These are phyloP conservation scores for Annulohypoxylon bovei DNA, from an alignment of 495 filamentous ascomycete genomes.

Conservation along the genomic window DNA sequence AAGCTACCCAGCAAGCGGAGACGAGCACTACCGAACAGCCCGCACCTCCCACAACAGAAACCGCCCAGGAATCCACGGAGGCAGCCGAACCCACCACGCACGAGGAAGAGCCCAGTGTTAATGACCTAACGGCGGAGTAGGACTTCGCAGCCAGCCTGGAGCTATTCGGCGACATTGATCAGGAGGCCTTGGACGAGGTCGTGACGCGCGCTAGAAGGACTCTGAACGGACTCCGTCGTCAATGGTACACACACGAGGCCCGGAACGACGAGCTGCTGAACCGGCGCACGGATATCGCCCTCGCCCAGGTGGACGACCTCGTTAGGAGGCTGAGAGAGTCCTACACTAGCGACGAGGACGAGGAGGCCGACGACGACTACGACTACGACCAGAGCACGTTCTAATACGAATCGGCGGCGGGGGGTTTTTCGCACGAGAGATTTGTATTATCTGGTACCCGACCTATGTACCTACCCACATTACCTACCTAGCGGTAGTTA, in stretches of 20 bases:
- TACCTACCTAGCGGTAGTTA: not conserved
- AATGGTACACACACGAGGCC: not conserved
- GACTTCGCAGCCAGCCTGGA: conserved; percentile 38
- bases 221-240: conserved; percentile 14
- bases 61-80: conserved; percentile 29
- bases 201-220: conserved; percentile 3
- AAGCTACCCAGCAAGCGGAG: conserved; percentile 13
- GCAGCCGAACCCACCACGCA: conserved; percentile 10
- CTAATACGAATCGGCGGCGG: not conserved
- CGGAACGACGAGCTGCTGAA: conserved; percentile 13
- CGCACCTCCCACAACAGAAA: conserved; percentile 9
- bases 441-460: not conserved
- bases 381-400: conserved; percentile 10
- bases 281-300: conserved; percentile 20
- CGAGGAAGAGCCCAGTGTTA: conserved; percentile 25
- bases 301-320: conserved; percentile 22
- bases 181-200: not conserved
- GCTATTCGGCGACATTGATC: conserved; percentile 25
- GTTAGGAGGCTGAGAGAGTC: conserved; percentile 1
- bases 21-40: conserved; percentile 8
- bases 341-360: not conserved
- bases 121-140: conserved; percentile 37
- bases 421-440: not conserved
- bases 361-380: not conserved
- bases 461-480: no score